Evolutionary conservation across 306 rosid genomes (phyloP).

Genomic region (Cucurbita moschata): DNA sequence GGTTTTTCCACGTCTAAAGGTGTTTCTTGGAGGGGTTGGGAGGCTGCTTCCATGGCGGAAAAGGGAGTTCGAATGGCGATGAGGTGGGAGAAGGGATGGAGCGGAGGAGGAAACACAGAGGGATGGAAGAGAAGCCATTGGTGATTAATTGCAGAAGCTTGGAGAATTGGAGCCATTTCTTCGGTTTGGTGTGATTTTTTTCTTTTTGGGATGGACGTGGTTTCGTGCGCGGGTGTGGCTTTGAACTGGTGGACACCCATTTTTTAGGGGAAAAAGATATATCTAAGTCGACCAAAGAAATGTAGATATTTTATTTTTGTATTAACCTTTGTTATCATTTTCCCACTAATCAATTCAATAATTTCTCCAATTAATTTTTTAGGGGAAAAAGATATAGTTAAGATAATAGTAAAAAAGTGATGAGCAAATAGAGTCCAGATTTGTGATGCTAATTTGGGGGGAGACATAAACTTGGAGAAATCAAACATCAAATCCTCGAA

Average conservation of each 20-base stretch:
- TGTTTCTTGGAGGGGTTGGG: neutral
- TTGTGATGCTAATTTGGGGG: neutral
- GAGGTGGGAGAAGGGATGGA: neutral
- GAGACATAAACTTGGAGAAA: neutral
- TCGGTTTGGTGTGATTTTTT: neutral
- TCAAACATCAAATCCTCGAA: neutral
- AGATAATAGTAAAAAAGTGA: neutral
- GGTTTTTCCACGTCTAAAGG: neutral
- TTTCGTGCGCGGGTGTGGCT: neutral
- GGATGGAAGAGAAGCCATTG: neutral
- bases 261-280: neutral
- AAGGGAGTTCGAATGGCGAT: neutral
- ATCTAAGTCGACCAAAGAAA: neutral
- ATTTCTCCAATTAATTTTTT: too few relatives aligned
- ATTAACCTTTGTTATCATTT: too few relatives aligned
- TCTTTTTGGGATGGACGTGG: neutral
- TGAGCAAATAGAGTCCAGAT: neutral
- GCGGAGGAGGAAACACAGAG: neutral
- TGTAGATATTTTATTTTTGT: neutral
- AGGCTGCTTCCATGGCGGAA: conserved; percentile 2
- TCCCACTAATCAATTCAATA: too few relatives aligned
- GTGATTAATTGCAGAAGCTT: neutral
- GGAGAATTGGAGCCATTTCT: neutral
- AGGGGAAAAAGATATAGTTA: too few relatives aligned
- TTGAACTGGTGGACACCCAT: neutral